Evolutionary conservation across 495 filamentous ascomycete genomes (phyloP), one percentile per base, ranked within the genome.

Genomic region (Cairneyella variabilis): DNA sequence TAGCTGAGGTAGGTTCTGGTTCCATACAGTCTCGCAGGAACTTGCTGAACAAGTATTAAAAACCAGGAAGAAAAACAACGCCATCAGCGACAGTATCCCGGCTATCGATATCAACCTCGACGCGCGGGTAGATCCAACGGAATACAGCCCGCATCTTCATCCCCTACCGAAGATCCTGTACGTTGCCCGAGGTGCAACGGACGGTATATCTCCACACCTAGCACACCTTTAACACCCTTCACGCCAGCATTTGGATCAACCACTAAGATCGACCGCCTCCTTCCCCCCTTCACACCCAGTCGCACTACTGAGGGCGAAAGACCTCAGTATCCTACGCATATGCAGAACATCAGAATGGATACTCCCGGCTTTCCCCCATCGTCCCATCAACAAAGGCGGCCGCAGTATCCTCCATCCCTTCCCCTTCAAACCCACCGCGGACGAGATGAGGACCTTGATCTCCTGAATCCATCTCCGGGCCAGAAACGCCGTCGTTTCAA

Each of bases 81-180:
- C 6, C 93, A 98, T 71, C 86, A 88, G 60, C 84, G 83, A 56
- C 87, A 93, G 67, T 96, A 96, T 66, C 93, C 93, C 3, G 85
- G 88, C 49, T 98, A 98, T 67, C 81, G 90, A 62, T 98, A 96
- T 67, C 90, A 96, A 66, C 93, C 93, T 36, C 86, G 90, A 25
- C 79, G 92, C 48, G 81, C 79, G 62, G 86, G 82, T 36, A 83
- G 72, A 62, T 43, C 54, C 36, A 58, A 32, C 50, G 51, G 53
- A 14, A 54, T 61, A 41, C 48, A 60, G 6, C 64, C 64, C 21
- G 56, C 72, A 23, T 51, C 66, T 22, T 61, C 73, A 9, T 59
- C 66, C 8, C 51, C 63, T 22, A 63, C 68, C 10, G 75, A 78
- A 37, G 71, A 74, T 40, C 69, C 73, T 7, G 63, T 69, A 12